Conservation (phyloP, 768 basidiomycete genomes). For the Termitomyces sp. region DNA sequence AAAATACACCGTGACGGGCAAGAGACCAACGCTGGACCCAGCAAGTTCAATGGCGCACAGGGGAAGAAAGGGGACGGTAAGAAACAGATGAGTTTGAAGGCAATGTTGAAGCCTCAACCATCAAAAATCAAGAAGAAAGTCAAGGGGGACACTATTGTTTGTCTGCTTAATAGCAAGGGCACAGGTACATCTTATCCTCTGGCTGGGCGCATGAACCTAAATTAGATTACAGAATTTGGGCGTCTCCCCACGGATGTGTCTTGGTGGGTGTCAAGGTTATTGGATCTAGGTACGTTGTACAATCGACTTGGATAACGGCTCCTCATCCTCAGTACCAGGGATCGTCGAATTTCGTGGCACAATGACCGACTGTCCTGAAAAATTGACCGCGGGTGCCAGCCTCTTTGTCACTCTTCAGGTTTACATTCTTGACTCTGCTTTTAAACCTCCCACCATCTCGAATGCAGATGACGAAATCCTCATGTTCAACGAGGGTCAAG, state of each 20-base stretch:
- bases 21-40: conserved; percentile 24
- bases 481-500: conserved; percentile 73
- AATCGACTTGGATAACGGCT: not conserved
- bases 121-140: conserved; percentile 57
- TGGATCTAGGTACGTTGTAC: conserved; percentile 57
- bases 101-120: conserved; percentile 60
- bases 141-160: conserved; percentile 60
- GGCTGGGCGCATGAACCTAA: not conserved
- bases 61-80: conserved; percentile 39
- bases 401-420: conserved; percentile 76
- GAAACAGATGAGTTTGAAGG: conserved; percentile 63
- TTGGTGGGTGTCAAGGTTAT: conserved; percentile 68
- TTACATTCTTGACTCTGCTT: conserved; percentile 68
- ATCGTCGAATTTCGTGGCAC: conserved; percentile 66
- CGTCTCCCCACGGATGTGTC: conserved; percentile 68
- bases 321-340: conserved; percentile 30
- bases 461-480: conserved; percentile 27
- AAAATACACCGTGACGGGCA: conserved; percentile 52
- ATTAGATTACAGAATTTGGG: conserved; percentile 55
- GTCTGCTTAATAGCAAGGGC: conserved; percentile 59
- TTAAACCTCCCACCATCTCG: conserved; percentile 42
- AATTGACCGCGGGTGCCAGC: conserved; percentile 69
- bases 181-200: conserved; percentile 45
- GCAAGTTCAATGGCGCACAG: conserved; percentile 24
- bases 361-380: conserved; percentile 75